Conservation (phyloP, 2,329 filamentous ascomycete genomes). For the Uncinocarpus reesii region DNA sequence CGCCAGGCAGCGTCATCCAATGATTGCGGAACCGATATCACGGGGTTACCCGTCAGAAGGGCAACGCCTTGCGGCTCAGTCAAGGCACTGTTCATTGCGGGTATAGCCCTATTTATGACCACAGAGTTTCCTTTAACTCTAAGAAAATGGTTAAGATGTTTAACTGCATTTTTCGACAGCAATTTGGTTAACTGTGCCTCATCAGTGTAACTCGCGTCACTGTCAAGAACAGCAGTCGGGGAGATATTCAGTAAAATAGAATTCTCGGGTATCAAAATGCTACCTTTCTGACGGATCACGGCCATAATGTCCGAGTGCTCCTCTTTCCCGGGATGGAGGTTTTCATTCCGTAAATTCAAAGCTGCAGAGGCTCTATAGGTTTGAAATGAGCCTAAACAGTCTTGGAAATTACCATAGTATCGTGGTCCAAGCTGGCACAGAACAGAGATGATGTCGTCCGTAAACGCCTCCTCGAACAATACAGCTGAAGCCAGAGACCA, state of each 20-base stretch:
- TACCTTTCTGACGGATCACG: constrained; percentile 77
- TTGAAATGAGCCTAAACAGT: constrained; percentile 88
- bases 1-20: constrained; percentile 90
- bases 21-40: constrained; percentile 69
- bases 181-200: constrained; percentile 67
- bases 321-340: constrained; percentile 78
- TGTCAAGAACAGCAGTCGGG: constrained; percentile 66
- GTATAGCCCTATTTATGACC: constrained; percentile 78
- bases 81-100: constrained; percentile 81
- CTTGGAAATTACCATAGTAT: constrained; percentile 94
- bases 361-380: constrained; percentile 90
- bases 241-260: constrained; percentile 75
- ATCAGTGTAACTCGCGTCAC: constrained; percentile 59
- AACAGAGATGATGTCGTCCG: constrained; percentile 84
- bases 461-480: constrained; percentile 75
- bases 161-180: constrained; percentile 61
- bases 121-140: constrained; percentile 65
- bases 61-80: constrained; percentile 69
- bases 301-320: constrained; percentile 83
- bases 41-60: constrained; percentile 69
- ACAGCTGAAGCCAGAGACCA: constrained; percentile 89
- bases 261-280: constrained; percentile 67
- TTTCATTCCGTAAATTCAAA: constrained; percentile 81
- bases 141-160: constrained; percentile 57
- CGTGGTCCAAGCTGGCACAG: constrained; percentile 80